A percentile compares a stretch with the other conserved stretches of the same genome.
Conservation (phyloP, 495 filamentous ascomycete species). For the Penicillium cataractarum region DNA sequence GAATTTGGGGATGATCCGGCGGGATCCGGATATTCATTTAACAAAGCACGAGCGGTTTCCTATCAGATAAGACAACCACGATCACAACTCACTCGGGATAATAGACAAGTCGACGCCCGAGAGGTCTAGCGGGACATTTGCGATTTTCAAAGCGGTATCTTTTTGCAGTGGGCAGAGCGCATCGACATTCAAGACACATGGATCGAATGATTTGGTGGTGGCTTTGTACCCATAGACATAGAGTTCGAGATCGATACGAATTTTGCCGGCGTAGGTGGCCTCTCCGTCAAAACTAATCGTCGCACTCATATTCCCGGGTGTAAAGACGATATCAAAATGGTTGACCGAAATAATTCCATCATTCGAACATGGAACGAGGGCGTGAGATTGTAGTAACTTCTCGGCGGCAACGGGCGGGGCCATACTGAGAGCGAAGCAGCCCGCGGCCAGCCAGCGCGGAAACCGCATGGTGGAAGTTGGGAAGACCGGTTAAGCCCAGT, state of each 20-base stretch:
- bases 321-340: conserved; percentile 71
- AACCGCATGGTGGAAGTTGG: conserved; percentile 16
- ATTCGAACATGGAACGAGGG: conserved; percentile 68
- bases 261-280: conserved; percentile 73
- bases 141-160: conserved; percentile 33
- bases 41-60: neutral
- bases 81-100: conserved; percentile 74
- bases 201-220: conserved; percentile 63
- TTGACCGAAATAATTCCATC: conserved; percentile 68
- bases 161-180: conserved; percentile 78
- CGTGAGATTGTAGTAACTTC: conserved; percentile 58
- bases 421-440: conserved; percentile 35
- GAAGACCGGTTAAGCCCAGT: neutral
- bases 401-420: conserved; percentile 52
- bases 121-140: conserved; percentile 62
- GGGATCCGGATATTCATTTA: neutral
- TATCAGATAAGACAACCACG: neutral
- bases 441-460: conserved; percentile 19
- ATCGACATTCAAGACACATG: conserved; percentile 63
- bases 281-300: conserved; percentile 70
- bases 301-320: conserved; percentile 64
- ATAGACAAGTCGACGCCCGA: conserved; percentile 52
- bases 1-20: neutral
- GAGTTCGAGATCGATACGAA: conserved; percentile 68
- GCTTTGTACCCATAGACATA: conserved; percentile 75